phyloP scores from a whole-genome alignment of 768 basidiomycete species.

The Clitopilus passeckerianus region DNA sequence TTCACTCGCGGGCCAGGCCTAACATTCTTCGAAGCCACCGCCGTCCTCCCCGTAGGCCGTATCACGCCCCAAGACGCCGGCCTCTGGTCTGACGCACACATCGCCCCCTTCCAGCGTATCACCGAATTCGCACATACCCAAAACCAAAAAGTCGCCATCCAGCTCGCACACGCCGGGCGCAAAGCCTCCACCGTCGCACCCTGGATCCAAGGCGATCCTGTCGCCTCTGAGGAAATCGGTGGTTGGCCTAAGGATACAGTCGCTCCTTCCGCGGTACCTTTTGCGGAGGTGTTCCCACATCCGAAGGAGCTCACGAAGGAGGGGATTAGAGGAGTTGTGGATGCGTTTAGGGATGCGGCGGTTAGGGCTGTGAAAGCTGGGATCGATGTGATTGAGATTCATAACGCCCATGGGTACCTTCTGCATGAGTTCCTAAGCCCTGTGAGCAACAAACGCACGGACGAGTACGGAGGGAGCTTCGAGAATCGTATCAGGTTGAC shows the following conservation, averaged over 20 bases:
- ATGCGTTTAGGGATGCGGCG: constrained; percentile 49
- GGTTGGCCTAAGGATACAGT: constrained; percentile 51
- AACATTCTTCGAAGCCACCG: constrained; percentile 62
- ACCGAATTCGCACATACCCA: constrained; percentile 70
- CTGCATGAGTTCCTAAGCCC: constrained; percentile 56
- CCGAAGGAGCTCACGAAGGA: constrained; percentile 54
- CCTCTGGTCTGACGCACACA: constrained; percentile 61
- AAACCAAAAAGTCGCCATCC: constrained; percentile 66
- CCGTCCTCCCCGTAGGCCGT: constrained; percentile 55
- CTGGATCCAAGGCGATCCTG: constrained; percentile 39
- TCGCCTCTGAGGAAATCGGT: constrained; percentile 30
- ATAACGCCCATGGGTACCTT: constrained; percentile 62
- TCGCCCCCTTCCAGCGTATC: constrained; percentile 38
- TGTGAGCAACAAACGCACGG: constrained; percentile 54
- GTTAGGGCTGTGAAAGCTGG: constrained; percentile 54
- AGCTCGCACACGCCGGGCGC: constrained; percentile 74
- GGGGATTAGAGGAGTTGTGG: constrained; percentile 51
- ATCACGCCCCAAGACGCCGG: constrained; percentile 64
- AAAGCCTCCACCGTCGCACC: constrained; percentile 64
- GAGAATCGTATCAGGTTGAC: constrained; percentile 64
- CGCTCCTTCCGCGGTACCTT: constrained; percentile 52
- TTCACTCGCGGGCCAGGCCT: constrained; percentile 50
- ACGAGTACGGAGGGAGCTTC: constrained; percentile 67
- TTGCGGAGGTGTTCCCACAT: constrained; percentile 32
- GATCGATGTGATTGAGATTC: constrained; percentile 58